Percentiles rank a stretch among this genome's conserved stretches.
These are phyloP conservation scores for Mortierella sp. DNA, from an alignment of 371 early-diverging fungal species.

Conservation along the genomic window DNA sequence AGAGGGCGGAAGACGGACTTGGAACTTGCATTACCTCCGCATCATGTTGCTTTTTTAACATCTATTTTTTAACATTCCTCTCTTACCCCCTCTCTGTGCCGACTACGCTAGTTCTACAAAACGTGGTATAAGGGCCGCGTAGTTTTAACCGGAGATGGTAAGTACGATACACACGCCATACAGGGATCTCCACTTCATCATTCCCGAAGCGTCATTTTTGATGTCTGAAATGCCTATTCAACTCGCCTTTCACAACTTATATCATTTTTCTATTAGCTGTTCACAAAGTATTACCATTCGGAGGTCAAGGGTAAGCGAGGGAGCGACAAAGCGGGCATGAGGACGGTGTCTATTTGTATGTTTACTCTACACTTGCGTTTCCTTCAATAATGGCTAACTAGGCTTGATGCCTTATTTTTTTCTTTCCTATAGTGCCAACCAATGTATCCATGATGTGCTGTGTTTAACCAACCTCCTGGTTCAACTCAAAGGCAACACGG, in stretches of 20 bases:
- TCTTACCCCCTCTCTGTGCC: neutral
- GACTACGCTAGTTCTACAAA: constrained; percentile 21
- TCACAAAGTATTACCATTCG: constrained; percentile 37
- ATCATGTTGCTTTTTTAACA: no score
- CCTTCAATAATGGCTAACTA: neutral
- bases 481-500: constrained; percentile 26
- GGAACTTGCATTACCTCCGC: neutral
- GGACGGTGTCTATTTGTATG: neutral
- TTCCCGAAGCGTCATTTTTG: neutral
- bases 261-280: constrained; percentile 6
- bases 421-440: constrained; percentile 21
- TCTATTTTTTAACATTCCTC: neutral
- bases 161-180: neutral
- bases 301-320: constrained; percentile 35
- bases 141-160: constrained; percentile 38
- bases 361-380: neutral
- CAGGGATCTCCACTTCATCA: neutral
- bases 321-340: no score
- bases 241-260: neutral
- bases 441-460: constrained; percentile 25
- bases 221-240: neutral
- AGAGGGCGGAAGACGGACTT: neutral
- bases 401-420: neutral
- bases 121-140: constrained; percentile 35
- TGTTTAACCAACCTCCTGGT: constrained; percentile 26